These are phyloP conservation scores for Hysterium pulicare DNA, from an alignment of 2,329 filamentous ascomycete species.

Conservation along the genomic window DNA sequence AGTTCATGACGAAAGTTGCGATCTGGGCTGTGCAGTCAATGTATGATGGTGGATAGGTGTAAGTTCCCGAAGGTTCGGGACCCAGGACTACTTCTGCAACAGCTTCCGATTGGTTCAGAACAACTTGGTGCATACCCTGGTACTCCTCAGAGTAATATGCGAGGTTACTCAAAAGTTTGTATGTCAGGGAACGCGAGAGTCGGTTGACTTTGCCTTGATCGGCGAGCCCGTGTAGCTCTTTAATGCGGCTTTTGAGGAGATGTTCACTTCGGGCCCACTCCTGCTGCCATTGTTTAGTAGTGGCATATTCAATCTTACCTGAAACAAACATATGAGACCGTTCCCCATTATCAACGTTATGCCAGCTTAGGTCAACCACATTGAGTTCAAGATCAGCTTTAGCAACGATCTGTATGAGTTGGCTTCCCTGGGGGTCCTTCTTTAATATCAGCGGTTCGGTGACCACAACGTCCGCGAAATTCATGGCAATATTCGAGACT, in stretches of 20 bases:
- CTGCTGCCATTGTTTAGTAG: background rate
- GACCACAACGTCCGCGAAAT: constrained; percentile 40
- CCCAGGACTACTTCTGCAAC: constrained; percentile 12
- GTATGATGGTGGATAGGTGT: constrained; percentile 13
- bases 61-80: constrained; percentile 5
- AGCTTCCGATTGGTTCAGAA: constrained; percentile 37
- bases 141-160: constrained; percentile 32
- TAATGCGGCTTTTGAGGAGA: background rate
- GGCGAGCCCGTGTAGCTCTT: background rate
- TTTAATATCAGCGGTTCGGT: constrained; percentile 9
- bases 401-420: background rate
- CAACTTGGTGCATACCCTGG: constrained; percentile 35
- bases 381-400: background rate
- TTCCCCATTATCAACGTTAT: background rate
- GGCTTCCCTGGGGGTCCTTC: background rate
- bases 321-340: background rate
- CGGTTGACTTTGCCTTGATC: constrained; percentile 17
- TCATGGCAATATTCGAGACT: constrained; percentile 25
- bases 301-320: background rate
- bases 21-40: constrained; percentile 24
- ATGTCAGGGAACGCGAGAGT: constrained; percentile 29
- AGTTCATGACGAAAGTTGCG: constrained; percentile 23
- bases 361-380: background rate
- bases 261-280: background rate
- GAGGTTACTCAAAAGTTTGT: constrained; percentile 33